Percentiles rank a stretch among this genome's conserved stretches.
These are phyloP conservation scores for Ammopiptanthus mongolicus DNA, from an alignment of 306 rosid genomes.

Conservation along the genomic window DNA sequence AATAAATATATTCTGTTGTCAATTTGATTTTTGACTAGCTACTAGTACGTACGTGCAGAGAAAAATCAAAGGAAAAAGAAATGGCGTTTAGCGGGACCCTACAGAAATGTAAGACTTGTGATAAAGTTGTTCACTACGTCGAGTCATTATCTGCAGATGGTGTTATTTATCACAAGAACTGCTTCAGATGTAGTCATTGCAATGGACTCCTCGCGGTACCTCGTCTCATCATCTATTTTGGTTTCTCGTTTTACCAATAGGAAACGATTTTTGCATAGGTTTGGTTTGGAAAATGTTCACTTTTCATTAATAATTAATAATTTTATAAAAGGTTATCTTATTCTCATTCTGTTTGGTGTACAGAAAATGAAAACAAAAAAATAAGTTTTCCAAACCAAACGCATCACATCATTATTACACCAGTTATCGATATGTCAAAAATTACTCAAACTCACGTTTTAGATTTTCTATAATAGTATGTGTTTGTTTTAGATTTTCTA, in stretches of 20 bases:
- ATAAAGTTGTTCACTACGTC: conserved; percentile 60
- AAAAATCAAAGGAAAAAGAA: background rate
- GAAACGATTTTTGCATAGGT: background rate
- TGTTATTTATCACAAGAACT: conserved; percentile 44
- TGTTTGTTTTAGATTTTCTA: no score
- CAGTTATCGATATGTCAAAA: no score
- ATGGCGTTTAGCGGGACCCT: conserved; percentile 82
- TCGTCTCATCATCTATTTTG: background rate
- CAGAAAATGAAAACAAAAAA: no score
- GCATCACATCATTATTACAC: no score
- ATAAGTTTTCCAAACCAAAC: no score
- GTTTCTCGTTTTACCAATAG: background rate
- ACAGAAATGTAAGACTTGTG: conserved; percentile 75
- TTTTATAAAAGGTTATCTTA: no score
- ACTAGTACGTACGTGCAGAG: background rate
- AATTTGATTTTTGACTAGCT: background rate
- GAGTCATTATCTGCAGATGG: conserved; percentile 64
- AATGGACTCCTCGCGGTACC: conserved; percentile 59
- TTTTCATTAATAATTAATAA: no score
- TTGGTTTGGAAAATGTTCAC: no score
- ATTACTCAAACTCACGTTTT: no score
- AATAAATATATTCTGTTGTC: background rate
- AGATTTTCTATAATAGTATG: no score
- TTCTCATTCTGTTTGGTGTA: no score
- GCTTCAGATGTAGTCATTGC: conserved; percentile 75